Evolutionary conservation across 257 asterid species (phyloP), one percentile per base, ranked within the genome.

Genomic region (Ilex aquifolium): DNA sequence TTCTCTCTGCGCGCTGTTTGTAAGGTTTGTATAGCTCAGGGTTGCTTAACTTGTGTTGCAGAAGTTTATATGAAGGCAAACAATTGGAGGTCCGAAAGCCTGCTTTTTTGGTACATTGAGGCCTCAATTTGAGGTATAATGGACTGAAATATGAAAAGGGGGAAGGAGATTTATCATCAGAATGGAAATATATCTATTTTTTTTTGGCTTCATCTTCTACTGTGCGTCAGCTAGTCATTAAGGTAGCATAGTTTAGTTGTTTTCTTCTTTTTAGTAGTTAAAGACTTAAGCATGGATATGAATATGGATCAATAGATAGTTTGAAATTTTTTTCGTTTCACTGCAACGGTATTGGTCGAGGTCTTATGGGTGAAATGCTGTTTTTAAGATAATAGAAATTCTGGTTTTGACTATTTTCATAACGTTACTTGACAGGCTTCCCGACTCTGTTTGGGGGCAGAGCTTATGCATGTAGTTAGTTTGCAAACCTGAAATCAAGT

Each of bases 41-140:
- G 68, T 74, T 67, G 44, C 59, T 54, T 66, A 65, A 58, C 42
- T 51, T 64, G 60, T 64, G 32, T 2, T 70, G 77, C 77, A 79
- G 85, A 73, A 61, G 30, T 48, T 16, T 67, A 60, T 42, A 44
- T 16, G 56, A 55, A 65, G 70, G 10, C 52, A 46, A 46, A 10
- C 52, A 10, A 10, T 8, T 21, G 53, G 11, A 57, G 60, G 21
- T 32, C 29, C 9, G 27, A 61, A 42, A 39, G 39, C 12, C 6
- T 53, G n/a, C 53, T 10, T 42, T 57, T 65, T 50, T 29, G 60
- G 51, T 60, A 39, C 44, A 15, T 15, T 51, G 36, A 32, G 67
- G 63, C 71, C 65, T 67, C 53, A 32, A 44, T 55, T 61, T 69
- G 77, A 72, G 81, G 77, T 76, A 68, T 64, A 66, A 59, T 32